Base-by-base conservation (phyloP, 495 filamentous ascomycete species). In the Aspergillus nanangensis region DNA sequence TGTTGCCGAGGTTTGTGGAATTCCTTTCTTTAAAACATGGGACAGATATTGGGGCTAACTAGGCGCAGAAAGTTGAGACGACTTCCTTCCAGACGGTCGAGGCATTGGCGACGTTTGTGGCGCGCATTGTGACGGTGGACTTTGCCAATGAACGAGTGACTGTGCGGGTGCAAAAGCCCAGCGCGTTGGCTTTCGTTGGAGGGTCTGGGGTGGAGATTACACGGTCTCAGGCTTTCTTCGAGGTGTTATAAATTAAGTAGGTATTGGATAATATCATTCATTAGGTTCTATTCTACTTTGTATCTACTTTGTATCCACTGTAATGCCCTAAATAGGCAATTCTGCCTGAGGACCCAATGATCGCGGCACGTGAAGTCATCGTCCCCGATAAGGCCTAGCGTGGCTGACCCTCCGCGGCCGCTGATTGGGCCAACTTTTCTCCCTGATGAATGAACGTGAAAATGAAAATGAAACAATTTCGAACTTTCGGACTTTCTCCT, bases 121-220 rank as follows among this genome's bases (percentile, higher is more conserved):
- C 75, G 22, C 71, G 66, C 33, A 76, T 72, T 50, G 71, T 66
- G 38, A 77, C 75, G 13, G 63, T 78, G 36, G 66, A 73, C 20
- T 79, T 73, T 52, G 70, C 66, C 7, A 69, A 80, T 46, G 62
- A 71, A 36, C 60, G 70, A 35, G 71, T 79, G 15, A 80, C 75
- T 0, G 78, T 79, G 1, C 52, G 50, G 43, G 69, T 77, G n/a
- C 70, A 80, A 49, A 81, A 82, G 57, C 77, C 78, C 2, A 79
- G 72, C 51, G 78, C 78, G 10, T 41, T 82, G 49, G 70, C 76
- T 5, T 79, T 79, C 61, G 76, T 79, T 5, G 63, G 74, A 47
- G 58, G 67, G 45, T 74, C 78, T 14, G 78, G 76, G 4, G 75
- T 82, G 5, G 71, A 81, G 56, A 75, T 82, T 40, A 80, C 76